Percentiles rank a stretch among this genome's conserved stretches.
phyloP scores from a whole-genome alignment of 805 yeast genomes.

The Suhomyces kilbournensis region DNA sequence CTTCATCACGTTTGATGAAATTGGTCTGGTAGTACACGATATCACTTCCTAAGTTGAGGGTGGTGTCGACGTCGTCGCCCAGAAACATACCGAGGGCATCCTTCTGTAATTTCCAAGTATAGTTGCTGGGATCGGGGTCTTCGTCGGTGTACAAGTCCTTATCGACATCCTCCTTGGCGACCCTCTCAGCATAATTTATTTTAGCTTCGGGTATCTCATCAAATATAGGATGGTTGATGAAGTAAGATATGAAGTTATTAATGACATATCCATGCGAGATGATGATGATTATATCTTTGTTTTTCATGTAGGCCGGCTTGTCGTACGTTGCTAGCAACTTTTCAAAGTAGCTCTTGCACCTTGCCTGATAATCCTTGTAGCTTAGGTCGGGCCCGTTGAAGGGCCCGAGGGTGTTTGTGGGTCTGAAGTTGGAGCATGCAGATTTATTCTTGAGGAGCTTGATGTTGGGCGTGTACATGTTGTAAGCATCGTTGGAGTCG shows the following conservation, averaged over 20 bases:
- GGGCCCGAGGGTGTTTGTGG: conserved; percentile 41
- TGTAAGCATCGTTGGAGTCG: conserved; percentile 45
- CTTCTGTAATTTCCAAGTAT: conserved; percentile 30
- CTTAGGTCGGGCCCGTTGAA: conserved; percentile 41
- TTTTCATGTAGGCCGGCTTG: conserved; percentile 28
- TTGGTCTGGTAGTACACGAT: conserved; percentile 44
- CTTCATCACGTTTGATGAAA: conserved; percentile 36
- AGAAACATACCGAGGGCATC: conserved; percentile 33
- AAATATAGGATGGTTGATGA: conserved; percentile 43
- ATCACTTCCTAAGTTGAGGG: conserved; percentile 39
- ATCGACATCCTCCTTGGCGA: conserved; percentile 7
- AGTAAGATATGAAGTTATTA: conserved; percentile 36
- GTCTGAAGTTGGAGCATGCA: conserved; percentile 39
- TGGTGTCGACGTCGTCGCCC: conserved; percentile 23
- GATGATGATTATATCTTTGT: conserved; percentile 35
- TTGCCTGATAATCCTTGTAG: conserved; percentile 37
- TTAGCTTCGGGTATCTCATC: conserved; percentile 43
- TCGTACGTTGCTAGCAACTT: conserved; percentile 43
- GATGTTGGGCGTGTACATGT: conserved; percentile 44
- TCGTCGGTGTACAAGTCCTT: conserved; percentile 7
- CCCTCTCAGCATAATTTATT: conserved; percentile 30
- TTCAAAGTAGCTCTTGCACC: conserved; percentile 38
- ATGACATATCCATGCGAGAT: conserved; percentile 43
- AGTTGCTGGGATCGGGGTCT: conserved; percentile 8
- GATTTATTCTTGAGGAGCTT: conserved; percentile 31